Evolutionary conservation across 768 basidiomycete species (phyloP).

Genomic region (Amanita rimosa): DNA sequence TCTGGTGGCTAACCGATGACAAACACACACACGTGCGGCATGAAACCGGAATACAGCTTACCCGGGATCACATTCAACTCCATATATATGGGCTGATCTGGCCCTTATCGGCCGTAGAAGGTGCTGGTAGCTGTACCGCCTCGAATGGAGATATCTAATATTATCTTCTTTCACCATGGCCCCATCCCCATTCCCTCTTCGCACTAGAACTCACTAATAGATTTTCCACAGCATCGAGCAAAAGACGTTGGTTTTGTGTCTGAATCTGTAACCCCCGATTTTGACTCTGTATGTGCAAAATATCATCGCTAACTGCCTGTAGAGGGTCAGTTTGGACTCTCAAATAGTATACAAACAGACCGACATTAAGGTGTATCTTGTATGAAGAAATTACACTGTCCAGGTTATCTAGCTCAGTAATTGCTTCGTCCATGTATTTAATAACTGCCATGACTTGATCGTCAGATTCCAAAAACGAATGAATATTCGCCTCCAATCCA

Average conservation of each 20-base stretch:
- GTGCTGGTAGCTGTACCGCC: background rate
- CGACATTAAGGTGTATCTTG: constrained; percentile 91
- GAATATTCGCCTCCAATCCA: constrained; percentile 73
- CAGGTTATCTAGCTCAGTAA: constrained; percentile 83
- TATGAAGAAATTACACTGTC: constrained; percentile 85
- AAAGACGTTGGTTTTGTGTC: constrained; percentile 84
- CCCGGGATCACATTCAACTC: too few relatives aligned
- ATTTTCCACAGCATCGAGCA: constrained; percentile 79
- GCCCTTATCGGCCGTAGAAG: background rate
- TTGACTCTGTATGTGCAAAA: constrained; percentile 90
- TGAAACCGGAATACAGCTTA: background rate
- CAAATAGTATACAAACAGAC: constrained; percentile 16
- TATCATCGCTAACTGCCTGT: constrained; percentile 92
- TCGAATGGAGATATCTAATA: background rate
- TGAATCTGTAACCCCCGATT: constrained; percentile 96
- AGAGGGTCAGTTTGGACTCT: background rate
- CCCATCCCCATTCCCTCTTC: background rate
- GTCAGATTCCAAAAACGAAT: constrained; percentile 95
- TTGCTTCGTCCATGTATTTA: constrained; percentile 81
- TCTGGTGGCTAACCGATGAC: background rate
- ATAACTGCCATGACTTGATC: constrained; percentile 81
- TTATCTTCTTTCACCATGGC: background rate
- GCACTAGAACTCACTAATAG: constrained; percentile 46
- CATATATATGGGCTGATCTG: too few relatives aligned
- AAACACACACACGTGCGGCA: background rate